Percentiles rank a stretch among this genome's conserved stretches.
phyloP scores from a whole-genome alignment of 1,284 basidiomycete species.

The Irpex sp. region DNA sequence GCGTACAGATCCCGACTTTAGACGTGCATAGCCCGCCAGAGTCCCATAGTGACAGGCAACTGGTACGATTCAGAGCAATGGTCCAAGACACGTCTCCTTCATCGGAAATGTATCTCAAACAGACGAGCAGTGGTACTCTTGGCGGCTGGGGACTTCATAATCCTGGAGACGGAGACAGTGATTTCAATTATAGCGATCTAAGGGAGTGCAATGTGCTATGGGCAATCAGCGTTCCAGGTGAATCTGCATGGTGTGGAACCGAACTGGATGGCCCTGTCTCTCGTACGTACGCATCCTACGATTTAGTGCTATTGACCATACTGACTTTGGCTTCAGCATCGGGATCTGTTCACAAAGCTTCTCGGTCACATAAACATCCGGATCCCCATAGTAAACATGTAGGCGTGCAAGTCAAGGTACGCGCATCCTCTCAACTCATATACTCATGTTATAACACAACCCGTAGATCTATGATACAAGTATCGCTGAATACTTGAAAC shows the following conservation, averaged over 20 bases:
- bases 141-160: conserved; percentile 69
- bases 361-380: conserved; percentile 63
- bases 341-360: conserved; percentile 18
- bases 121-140: conserved; percentile 35
- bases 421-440: background rate
- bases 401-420: conserved; percentile 70
- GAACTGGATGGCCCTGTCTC: conserved; percentile 29
- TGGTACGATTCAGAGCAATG: conserved; percentile 72
- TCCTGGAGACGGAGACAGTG: conserved; percentile 21
- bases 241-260: conserved; percentile 45
- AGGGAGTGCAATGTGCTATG: conserved; percentile 61
- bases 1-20: conserved; percentile 50
- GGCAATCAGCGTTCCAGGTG: conserved; percentile 68
- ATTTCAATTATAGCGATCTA: conserved; percentile 47
- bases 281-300: background rate
- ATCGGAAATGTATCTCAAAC: conserved; percentile 66
- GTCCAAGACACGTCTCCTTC: conserved; percentile 76
- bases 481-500: conserved; percentile 41
- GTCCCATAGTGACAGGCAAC: conserved; percentile 40
- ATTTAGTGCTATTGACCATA: background rate
- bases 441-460: background rate
- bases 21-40: conserved; percentile 44
- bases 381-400: conserved; percentile 47
- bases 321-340: background rate
- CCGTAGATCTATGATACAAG: conserved; percentile 53